A percentile compares a stretch with the other conserved stretches of the same genome.
phyloP scores from a whole-genome alignment of 768 basidiomycete genomes.

The Psilocybe subaeruginosa region DNA sequence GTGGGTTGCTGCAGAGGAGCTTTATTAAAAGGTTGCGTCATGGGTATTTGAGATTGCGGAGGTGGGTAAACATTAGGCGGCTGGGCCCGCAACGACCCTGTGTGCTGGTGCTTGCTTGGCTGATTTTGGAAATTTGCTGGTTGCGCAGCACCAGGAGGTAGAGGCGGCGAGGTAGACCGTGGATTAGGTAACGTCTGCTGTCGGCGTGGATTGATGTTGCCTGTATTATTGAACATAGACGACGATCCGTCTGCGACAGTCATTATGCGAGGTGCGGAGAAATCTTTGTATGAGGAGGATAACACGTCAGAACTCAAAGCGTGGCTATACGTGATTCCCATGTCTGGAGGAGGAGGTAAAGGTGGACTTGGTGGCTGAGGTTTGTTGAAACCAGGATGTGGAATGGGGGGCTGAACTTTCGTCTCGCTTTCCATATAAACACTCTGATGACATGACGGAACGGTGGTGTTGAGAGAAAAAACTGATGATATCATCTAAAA shows the following conservation, averaged over 20 bases:
- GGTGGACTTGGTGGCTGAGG: conserved; percentile 13
- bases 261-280: conserved; percentile 19
- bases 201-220: conserved; percentile 5
- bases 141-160: conserved; percentile 21
- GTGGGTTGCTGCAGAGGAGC: conserved; percentile 9
- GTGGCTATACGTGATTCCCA: conserved; percentile 21
- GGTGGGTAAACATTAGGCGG: background rate
- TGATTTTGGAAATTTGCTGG: conserved; percentile 8
- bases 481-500: conserved; percentile 24
- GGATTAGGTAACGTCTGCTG: conserved; percentile 11
- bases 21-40: background rate
- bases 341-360: conserved; percentile 17
- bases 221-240: background rate
- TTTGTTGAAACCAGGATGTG: conserved; percentile 10
- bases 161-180: conserved; percentile 15
- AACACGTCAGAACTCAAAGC: conserved; percentile 12
- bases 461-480: conserved; percentile 1
- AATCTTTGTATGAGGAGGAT: conserved; percentile 22
- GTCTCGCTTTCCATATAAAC: conserved; percentile 15
- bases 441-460: conserved; percentile 15
- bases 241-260: conserved; percentile 5
- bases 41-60: background rate
- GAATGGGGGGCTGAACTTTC: conserved; percentile 12
- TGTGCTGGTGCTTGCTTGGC: conserved; percentile 1
- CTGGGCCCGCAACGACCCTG: background rate